A percentile compares a stretch with the other conserved stretches of the same genome.
Evolutionary conservation across 1,139 yeast genomes (phyloP).

Genomic region (Suhomyces bribrorum): DNA sequence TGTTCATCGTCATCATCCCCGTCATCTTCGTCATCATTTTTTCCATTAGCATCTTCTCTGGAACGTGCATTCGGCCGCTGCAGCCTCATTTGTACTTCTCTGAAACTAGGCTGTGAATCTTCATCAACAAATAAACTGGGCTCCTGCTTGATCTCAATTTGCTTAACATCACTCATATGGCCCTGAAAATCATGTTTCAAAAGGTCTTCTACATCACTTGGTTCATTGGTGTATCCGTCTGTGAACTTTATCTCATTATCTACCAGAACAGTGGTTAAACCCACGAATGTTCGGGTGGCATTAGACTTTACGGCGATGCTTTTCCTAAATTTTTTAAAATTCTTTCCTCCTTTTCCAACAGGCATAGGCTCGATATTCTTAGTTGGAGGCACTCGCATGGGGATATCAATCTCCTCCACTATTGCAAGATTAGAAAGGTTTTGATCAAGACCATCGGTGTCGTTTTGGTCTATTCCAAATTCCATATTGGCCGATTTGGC

Average conservation of each 20-base stretch:
- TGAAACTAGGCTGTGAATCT: conserved; percentile 13
- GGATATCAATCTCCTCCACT: conserved; percentile 36
- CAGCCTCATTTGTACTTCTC: background rate
- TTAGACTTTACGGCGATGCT: conserved; percentile 23
- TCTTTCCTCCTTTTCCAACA: conserved; percentile 26
- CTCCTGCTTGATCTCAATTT: background rate
- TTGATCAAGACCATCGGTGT: conserved; percentile 8
- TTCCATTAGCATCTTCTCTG: conserved; percentile 5
- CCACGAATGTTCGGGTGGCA: conserved; percentile 29
- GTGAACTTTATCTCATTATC: conserved; percentile 17
- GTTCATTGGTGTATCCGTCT: conserved; percentile 6
- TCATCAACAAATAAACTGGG: conserved; percentile 24
- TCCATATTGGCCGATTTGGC: conserved; percentile 28
- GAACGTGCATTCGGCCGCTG: too few relatives aligned
- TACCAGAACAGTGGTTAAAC: conserved; percentile 21
- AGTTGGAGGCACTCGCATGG: conserved; percentile 15
- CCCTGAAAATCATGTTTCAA: conserved; percentile 28
- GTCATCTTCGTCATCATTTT: conserved; percentile 26
- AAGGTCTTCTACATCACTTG: conserved; percentile 9
- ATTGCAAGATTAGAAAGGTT: conserved; percentile 30
- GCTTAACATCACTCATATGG: conserved; percentile 29
- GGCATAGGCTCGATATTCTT: background rate
- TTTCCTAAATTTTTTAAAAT: conserved; percentile 41
- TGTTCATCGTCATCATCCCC: conserved; percentile 39
- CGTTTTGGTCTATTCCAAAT: conserved; percentile 26